A percentile compares a stretch with the other conserved stretches of the same genome.
Evolutionary conservation across 164 flowering plant species (phyloP).

Genomic region (Litsea cubeba): DNA sequence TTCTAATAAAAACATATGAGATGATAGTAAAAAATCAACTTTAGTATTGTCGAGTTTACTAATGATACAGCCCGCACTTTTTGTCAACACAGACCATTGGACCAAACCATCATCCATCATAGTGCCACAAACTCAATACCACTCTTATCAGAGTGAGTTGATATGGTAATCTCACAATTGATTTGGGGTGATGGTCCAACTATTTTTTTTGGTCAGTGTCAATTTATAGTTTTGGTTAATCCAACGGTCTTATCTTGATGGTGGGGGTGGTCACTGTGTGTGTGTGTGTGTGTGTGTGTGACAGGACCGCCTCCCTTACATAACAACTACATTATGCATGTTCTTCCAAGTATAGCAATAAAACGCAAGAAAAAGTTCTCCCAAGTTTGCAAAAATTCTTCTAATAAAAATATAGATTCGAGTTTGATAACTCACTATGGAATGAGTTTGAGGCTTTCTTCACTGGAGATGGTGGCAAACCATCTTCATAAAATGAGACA

Average conservation of each 20-base stretch:
- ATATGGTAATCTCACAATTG: too few species aligned
- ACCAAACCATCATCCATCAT: not conserved
- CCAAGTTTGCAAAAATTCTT: not conserved
- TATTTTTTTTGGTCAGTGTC: too few species aligned
- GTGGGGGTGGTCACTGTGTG: too few species aligned
- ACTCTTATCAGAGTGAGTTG: not conserved
- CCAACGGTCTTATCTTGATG: too few species aligned
- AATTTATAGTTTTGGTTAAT: too few species aligned
- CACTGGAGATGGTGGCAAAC: slow-evolving; percentile 66
- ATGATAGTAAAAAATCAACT: not conserved
- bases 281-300: too few species aligned
- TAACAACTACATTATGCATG: not conserved
- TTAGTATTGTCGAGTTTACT: not conserved
- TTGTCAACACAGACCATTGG: not conserved
- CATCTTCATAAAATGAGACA: slow-evolving; percentile 60
- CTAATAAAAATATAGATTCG: not conserved
- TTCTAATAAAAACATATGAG: not conserved
- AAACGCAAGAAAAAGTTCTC: too few species aligned
- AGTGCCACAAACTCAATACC: not conserved
- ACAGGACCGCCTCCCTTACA: too few species aligned
- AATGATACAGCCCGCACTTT: not conserved
- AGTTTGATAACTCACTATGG: slow-evolving; percentile 34
- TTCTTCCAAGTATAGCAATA: too few species aligned
- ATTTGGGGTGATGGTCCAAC: too few species aligned
- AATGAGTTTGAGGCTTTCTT: slow-evolving; percentile 48